These are phyloP conservation scores for Chalara sp. DNA, from an alignment of 2,329 filamentous ascomycete genomes.

Conservation along the genomic window DNA sequence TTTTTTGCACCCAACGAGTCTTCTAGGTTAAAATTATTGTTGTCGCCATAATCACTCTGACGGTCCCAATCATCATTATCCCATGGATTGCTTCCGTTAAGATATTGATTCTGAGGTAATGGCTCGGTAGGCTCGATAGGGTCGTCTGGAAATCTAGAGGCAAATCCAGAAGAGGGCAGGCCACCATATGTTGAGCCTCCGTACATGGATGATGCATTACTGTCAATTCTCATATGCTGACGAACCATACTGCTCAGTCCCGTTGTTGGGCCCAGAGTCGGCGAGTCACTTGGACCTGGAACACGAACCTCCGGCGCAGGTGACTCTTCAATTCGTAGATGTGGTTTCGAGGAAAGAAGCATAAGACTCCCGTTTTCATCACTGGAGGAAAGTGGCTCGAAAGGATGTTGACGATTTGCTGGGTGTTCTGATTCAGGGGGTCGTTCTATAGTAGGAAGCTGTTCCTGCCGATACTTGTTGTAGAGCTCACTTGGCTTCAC, in stretches of 20 bases:
- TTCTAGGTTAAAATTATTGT: conserved; percentile 10
- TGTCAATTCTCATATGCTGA: conserved; percentile 76
- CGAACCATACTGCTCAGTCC: conserved; percentile 78
- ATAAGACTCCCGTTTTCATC: not conserved
- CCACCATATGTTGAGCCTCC: conserved; percentile 44
- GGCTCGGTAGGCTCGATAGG: conserved; percentile 27
- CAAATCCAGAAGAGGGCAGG: conserved; percentile 35
- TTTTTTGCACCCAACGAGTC: conserved; percentile 4
- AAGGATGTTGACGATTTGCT: conserved; percentile 13
- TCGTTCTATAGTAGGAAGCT: conserved; percentile 17
- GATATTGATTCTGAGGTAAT: conserved; percentile 24
- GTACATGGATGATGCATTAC: conserved; percentile 75
- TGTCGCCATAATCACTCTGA: conserved; percentile 11
- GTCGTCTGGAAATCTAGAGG: conserved; percentile 32
- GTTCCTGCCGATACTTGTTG: conserved; percentile 19
- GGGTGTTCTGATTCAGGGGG: conserved; percentile 25
- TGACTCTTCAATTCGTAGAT: not conserved
- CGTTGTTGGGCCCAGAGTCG: conserved; percentile 63
- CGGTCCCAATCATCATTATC: conserved; percentile 27
- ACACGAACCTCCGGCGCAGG: not conserved
- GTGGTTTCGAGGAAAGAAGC: not conserved
- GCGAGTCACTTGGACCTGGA: conserved; percentile 52
- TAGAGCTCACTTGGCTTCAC: conserved; percentile 15
- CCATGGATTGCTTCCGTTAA: conserved; percentile 39
- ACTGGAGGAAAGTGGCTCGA: conserved; percentile 3